These are phyloP conservation scores for Penicillium mononematosum DNA, from an alignment of 495 filamentous ascomycete genomes.

Conservation along the genomic window DNA sequence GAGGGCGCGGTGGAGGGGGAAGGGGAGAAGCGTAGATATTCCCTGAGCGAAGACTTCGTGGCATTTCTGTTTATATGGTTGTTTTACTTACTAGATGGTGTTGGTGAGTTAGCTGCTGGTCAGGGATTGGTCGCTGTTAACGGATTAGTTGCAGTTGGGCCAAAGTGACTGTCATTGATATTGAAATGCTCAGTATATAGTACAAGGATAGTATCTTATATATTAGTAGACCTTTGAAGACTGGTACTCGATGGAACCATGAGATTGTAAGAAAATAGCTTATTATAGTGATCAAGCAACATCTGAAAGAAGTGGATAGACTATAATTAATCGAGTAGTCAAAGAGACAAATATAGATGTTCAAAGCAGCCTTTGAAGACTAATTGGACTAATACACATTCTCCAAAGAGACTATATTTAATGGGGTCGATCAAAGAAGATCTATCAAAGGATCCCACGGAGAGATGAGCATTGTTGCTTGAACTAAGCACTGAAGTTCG, in stretches of 20 bases:
- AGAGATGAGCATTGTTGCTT: background rate
- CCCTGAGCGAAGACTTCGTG: background rate
- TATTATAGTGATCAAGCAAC: no score
- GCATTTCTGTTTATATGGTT: background rate
- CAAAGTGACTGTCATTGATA: background rate
- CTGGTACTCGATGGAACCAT: background rate
- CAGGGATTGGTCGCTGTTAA: background rate
- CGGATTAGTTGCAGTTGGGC: background rate
- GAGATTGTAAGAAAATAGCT: background rate
- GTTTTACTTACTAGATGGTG: background rate
- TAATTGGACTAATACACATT: background rate
- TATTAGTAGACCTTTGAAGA: background rate
- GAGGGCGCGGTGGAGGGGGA: background rate
- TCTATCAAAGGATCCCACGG: background rate
- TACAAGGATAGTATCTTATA: background rate
- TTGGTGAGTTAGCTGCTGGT: background rate
- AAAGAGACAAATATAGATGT: background rate
- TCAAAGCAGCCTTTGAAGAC: background rate
- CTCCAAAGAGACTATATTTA: background rate
- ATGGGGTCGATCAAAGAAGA: background rate
- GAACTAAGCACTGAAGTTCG: background rate
- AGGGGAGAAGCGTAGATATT: background rate
- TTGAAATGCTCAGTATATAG: background rate
- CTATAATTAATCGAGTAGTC: background rate
- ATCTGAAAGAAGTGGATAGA: background rate